A percentile compares a stretch with the other conserved stretches of the same genome.
These are phyloP conservation scores for Fusarium abutilonis DNA, from an alignment of 2,329 filamentous ascomycete genomes.

Conservation along the genomic window DNA sequence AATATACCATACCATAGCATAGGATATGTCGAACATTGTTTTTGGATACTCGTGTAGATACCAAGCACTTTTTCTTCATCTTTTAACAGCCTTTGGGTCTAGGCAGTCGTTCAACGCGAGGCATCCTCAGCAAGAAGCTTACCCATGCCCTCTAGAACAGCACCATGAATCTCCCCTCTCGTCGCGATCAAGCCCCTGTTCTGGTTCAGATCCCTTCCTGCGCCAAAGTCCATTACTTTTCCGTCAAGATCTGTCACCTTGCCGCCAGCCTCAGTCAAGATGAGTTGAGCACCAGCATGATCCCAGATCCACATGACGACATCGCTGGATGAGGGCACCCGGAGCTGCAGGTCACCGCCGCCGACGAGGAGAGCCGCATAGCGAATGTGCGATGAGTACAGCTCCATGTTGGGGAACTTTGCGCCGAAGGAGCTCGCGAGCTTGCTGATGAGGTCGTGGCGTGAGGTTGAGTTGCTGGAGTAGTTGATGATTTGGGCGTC, in stretches of 20 bases:
- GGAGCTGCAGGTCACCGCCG: conserved; percentile 50
- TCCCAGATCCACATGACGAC: conserved; percentile 57
- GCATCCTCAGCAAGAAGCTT: conserved; percentile 36
- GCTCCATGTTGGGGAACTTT: conserved; percentile 50
- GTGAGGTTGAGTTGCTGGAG: conserved; percentile 45
- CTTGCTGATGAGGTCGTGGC: conserved; percentile 47
- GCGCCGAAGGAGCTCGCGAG: conserved; percentile 48
- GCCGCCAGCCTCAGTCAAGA: conserved; percentile 65
- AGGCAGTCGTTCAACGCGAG: conserved; percentile 2
- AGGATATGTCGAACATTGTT: conserved; percentile 7
- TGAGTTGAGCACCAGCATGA: conserved; percentile 66
- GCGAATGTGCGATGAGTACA: conserved; percentile 55
- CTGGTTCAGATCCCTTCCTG: conserved; percentile 47
- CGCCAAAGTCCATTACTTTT: conserved; percentile 49
- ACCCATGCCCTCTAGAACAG: conserved; percentile 50
- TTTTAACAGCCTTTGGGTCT: background rate
- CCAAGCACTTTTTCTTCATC: background rate
- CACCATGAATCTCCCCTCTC: conserved; percentile 54
- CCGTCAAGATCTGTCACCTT: conserved; percentile 61
- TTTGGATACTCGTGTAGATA: conserved; percentile 3
- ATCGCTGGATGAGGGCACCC: conserved; percentile 41
- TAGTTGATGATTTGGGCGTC: conserved; percentile 51
- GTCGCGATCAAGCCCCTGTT: conserved; percentile 57
- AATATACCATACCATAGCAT: conserved; percentile 18
- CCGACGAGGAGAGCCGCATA: conserved; percentile 53